A percentile compares a stretch with the other conserved stretches of the same genome.
Conservation (phyloP, 2,329 filamentous ascomycete species). For the Apiospora aurea region DNA sequence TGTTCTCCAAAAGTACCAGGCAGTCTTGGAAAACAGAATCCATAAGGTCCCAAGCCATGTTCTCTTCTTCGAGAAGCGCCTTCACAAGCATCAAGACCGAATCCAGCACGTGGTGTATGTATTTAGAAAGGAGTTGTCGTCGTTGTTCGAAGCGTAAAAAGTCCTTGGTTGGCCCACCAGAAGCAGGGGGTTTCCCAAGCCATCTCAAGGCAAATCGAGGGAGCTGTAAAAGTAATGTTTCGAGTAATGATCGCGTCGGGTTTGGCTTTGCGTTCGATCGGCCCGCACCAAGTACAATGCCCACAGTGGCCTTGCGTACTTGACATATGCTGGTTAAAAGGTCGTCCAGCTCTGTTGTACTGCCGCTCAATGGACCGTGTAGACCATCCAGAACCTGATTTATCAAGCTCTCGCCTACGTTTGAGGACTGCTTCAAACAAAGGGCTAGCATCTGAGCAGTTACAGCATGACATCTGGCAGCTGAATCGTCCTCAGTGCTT, state of each 20-base stretch:
- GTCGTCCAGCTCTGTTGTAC: constrained; percentile 65
- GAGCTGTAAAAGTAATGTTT: constrained; percentile 63
- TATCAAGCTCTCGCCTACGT: constrained; percentile 52
- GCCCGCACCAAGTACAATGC: constrained; percentile 47
- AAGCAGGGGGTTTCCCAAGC: constrained; percentile 63
- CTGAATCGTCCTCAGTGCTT: constrained; percentile 50
- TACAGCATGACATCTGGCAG: constrained; percentile 58
- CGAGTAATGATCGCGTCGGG: constrained; percentile 49
- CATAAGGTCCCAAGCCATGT: constrained; percentile 59
- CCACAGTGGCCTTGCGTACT: constrained; percentile 61
- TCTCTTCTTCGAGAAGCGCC: constrained; percentile 54
- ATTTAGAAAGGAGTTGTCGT: constrained; percentile 58
- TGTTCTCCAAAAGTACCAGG: constrained; percentile 58
- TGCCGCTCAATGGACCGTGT: constrained; percentile 67
- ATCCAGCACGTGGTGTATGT: constrained; percentile 65
- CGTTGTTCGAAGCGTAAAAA: constrained; percentile 68
- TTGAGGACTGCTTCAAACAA: constrained; percentile 54
- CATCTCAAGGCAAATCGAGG: constrained; percentile 68
- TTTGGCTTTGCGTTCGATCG: constrained; percentile 30
- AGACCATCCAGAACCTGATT: constrained; percentile 59
- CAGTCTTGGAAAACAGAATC: constrained; percentile 66
- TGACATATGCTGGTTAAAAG: constrained; percentile 63
- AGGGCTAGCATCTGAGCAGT: constrained; percentile 63
- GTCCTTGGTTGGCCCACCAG: constrained; percentile 61
- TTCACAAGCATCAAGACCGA: constrained; percentile 65